Conservation (phyloP, 2,329 filamentous ascomycete genomes). For the Verticillium longisporum region DNA sequence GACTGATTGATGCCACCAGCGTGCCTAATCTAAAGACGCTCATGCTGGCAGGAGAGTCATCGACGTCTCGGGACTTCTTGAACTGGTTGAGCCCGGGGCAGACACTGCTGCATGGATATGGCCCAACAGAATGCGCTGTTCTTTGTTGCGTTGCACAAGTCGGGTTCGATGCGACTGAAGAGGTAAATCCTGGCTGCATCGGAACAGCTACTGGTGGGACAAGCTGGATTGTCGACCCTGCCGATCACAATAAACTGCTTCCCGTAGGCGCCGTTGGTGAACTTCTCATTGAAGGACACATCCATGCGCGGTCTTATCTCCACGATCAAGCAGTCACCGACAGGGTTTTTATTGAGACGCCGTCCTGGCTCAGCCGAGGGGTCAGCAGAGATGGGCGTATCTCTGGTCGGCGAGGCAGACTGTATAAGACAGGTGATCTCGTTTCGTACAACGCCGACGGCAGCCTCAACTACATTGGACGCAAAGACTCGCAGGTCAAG, state of each 20-base stretch:
- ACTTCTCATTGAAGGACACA: slow-evolving; percentile 3
- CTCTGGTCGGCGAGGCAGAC: slow-evolving; percentile 5
- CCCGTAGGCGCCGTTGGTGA: slow-evolving; percentile 16
- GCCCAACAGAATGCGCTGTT: not conserved
- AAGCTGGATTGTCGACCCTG: slow-evolving; percentile 21
- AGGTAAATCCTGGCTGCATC: not conserved
- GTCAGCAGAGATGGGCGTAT: slow-evolving; percentile 2
- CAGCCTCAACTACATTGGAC: slow-evolving; percentile 31
- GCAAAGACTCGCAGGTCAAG: slow-evolving; percentile 50
- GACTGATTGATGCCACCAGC: too few relatives aligned
- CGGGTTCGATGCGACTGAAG: not conserved
- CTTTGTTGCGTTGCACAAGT: too few relatives aligned
- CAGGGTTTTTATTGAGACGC: slow-evolving; percentile 10
- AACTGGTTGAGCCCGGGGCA: too few relatives aligned
- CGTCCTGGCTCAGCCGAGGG: slow-evolving; percentile 13
- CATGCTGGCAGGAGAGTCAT: too few relatives aligned
- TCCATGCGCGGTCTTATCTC: slow-evolving; percentile 5
- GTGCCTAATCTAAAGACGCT: too few relatives aligned
- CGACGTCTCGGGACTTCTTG: too few relatives aligned
- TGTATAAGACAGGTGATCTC: slow-evolving; percentile 29
- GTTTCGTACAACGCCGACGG: slow-evolving; percentile 24
- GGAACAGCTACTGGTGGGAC: slow-evolving; percentile 8
- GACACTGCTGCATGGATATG: too few relatives aligned
- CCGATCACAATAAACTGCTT: slow-evolving; percentile 15
- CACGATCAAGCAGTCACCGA: slow-evolving; percentile 13